Percentiles rank a stretch among this genome's conserved stretches.
phyloP scores from a whole-genome alignment of 2,329 filamentous ascomycete genomes.

The Penicillium decumbens region DNA sequence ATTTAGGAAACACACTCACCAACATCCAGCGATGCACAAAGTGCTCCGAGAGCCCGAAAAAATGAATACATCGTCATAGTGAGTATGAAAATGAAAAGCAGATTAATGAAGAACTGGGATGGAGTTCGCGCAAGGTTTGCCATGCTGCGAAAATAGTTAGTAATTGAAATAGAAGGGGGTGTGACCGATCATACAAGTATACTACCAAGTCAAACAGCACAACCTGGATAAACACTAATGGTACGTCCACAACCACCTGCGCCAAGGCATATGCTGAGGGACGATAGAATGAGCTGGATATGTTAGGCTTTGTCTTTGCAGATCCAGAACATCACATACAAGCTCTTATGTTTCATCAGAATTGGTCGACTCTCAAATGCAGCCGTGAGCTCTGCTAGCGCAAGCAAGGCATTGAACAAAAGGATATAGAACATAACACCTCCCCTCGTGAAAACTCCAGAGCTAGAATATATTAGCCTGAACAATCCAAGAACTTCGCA shows the following conservation, averaged over 20 bases:
- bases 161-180: not conserved
- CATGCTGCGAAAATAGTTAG: conserved; percentile 40
- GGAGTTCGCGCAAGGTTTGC: conserved; percentile 52
- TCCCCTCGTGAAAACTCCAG: conserved; percentile 56
- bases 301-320: conserved; percentile 6
- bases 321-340: conserved; percentile 34
- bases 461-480: conserved; percentile 27
- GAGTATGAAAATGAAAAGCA: conserved; percentile 52
- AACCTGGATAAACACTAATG: conserved; percentile 56
- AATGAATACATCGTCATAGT: conserved; percentile 55
- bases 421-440: conserved; percentile 60
- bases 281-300: conserved; percentile 56
- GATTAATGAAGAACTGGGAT: conserved; percentile 59
- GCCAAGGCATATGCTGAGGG: conserved; percentile 57
- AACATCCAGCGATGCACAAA: conserved; percentile 49
- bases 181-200: conserved; percentile 47
- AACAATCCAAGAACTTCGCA: too few relatives aligned
- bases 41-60: conserved; percentile 48
- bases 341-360: conserved; percentile 65
- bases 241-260: conserved; percentile 55
- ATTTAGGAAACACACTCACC: conserved; percentile 29
- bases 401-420: conserved; percentile 59
- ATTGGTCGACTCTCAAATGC: conserved; percentile 62
- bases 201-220: conserved; percentile 57
- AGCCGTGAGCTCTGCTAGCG: conserved; percentile 57